Conservation (phyloP, 176 grass and related monocot species). For the Oryza longistaminata region DNA sequence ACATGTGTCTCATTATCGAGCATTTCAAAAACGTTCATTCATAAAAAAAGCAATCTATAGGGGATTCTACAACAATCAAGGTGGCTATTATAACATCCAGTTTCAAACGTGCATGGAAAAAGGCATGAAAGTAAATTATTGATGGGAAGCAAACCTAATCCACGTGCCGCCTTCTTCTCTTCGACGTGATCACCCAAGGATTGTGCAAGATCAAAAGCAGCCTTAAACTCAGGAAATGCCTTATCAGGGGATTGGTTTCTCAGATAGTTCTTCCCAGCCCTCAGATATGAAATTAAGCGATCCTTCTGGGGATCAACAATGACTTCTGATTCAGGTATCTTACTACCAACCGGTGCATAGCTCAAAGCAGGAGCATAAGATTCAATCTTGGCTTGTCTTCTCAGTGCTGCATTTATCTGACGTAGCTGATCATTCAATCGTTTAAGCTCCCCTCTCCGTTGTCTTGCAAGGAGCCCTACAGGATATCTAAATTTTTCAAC, state of each 20-base stretch:
- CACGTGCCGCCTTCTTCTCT: conserved; percentile 90
- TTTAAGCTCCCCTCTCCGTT: conserved; percentile 83
- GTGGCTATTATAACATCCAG: neutral
- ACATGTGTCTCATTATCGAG: neutral
- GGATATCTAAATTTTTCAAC: conserved; percentile 28
- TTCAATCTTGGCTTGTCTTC: conserved; percentile 97
- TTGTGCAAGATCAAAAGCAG: conserved; percentile 76
- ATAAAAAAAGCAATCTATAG: neutral
- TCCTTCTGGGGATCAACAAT: conserved; percentile 89
- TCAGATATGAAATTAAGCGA: conserved; percentile 66
- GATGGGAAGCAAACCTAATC: conserved; percentile 62
- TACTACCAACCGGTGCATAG: conserved; percentile 88
- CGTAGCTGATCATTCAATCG: conserved; percentile 87
- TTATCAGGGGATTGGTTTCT: conserved; percentile 75
- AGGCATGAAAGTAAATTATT: conserved; percentile 14
- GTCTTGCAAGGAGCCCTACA: conserved; percentile 86
- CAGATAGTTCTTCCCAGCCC: conserved; percentile 84
- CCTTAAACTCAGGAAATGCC: conserved; percentile 86
- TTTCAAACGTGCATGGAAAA: neutral
- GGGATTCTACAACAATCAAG: neutral
- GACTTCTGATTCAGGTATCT: conserved; percentile 70
- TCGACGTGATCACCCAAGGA: conserved; percentile 84
- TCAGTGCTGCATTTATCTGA: conserved; percentile 93
- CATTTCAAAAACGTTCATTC: neutral
- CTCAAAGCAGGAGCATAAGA: conserved; percentile 92